Percentiles rank a stretch among this genome's conserved stretches.
phyloP scores from a whole-genome alignment of 495 filamentous ascomycete species.

The Talaromyces trachyspermus region DNA sequence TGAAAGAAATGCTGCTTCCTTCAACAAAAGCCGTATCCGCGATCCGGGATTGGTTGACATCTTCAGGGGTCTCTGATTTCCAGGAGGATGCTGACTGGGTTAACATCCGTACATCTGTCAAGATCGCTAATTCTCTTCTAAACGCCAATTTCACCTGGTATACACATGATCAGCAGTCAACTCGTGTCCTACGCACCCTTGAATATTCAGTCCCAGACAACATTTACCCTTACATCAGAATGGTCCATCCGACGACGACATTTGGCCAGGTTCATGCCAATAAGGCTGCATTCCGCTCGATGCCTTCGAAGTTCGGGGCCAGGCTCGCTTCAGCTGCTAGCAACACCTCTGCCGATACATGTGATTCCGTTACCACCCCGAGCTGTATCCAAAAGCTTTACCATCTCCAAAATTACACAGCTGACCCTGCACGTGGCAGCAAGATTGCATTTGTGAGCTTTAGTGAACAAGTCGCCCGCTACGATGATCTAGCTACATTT shows the following conservation, averaged over 20 bases:
- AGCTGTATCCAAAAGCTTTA: slow-evolving; percentile 55
- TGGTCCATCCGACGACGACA: slow-evolving; percentile 52
- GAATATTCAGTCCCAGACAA: slow-evolving; percentile 51
- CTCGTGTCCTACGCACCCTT: slow-evolving; percentile 49
- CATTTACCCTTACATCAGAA: slow-evolving; percentile 39
- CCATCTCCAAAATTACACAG: slow-evolving; percentile 47
- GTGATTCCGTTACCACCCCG: slow-evolving; percentile 46
- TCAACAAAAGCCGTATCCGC: slow-evolving; percentile 35
- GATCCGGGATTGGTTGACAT: slow-evolving; percentile 44
- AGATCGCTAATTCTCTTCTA: slow-evolving; percentile 46
- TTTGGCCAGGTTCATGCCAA: slow-evolving; percentile 44
- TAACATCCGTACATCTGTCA: slow-evolving; percentile 47
- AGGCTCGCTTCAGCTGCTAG: background rate
- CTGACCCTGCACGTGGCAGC: slow-evolving; percentile 25
- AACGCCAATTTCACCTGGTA: slow-evolving; percentile 53
- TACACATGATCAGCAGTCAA: slow-evolving; percentile 25
- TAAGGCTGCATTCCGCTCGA: slow-evolving; percentile 10
- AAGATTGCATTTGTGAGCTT: slow-evolving; percentile 61
- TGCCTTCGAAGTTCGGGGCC: slow-evolving; percentile 3
- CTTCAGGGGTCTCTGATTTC: slow-evolving; percentile 39
- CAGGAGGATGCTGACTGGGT: slow-evolving; percentile 55
- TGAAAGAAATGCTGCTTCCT: slow-evolving; percentile 49
- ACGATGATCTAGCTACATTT: slow-evolving; percentile 51
- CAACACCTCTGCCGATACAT: slow-evolving; percentile 16
- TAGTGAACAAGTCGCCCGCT: slow-evolving; percentile 58